A percentile compares a stretch with the other conserved stretches of the same genome.
phyloP scores from a whole-genome alignment of 2,329 filamentous ascomycete species.

The Nectriaceae sp. region DNA sequence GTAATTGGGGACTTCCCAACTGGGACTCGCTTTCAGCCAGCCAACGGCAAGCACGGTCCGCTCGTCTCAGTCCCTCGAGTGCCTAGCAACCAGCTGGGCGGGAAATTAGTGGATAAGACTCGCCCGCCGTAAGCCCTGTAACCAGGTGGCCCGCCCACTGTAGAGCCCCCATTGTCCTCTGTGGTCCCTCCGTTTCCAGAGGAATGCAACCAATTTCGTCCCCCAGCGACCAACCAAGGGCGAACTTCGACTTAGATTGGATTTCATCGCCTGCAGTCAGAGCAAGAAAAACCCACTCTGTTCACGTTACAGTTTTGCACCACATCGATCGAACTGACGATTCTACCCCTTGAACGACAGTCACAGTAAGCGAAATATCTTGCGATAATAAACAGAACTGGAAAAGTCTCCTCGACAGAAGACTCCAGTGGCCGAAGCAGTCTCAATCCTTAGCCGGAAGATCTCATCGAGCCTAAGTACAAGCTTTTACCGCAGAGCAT shows the following conservation, averaged over 20 bases:
- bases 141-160: too few species aligned
- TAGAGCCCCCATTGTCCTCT: neutral
- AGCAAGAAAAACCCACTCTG: slow-evolving; percentile 10
- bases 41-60: slow-evolving; percentile 3
- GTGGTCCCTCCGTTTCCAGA: slow-evolving; percentile 21
- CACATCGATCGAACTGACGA: neutral
- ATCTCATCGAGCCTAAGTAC: neutral
- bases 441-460: too few species aligned
- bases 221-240: slow-evolving; percentile 16
- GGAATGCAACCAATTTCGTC: slow-evolving; percentile 27
- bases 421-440: too few species aligned
- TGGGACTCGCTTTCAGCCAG: too few species aligned
- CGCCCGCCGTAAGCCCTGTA: neutral
- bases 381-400: neutral
- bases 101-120: slow-evolving; percentile 6
- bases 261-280: neutral
- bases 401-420: too few species aligned
- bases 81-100: slow-evolving; percentile 1
- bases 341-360: neutral
- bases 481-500: slow-evolving; percentile 7
- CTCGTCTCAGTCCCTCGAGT: slow-evolving; percentile 1
- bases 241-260: neutral
- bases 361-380: neutral
- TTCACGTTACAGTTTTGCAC: slow-evolving; percentile 8
- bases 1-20: too few species aligned